phyloP scores from a whole-genome alignment of 495 filamentous ascomycete genomes.

The Chaetomium tenue region DNA sequence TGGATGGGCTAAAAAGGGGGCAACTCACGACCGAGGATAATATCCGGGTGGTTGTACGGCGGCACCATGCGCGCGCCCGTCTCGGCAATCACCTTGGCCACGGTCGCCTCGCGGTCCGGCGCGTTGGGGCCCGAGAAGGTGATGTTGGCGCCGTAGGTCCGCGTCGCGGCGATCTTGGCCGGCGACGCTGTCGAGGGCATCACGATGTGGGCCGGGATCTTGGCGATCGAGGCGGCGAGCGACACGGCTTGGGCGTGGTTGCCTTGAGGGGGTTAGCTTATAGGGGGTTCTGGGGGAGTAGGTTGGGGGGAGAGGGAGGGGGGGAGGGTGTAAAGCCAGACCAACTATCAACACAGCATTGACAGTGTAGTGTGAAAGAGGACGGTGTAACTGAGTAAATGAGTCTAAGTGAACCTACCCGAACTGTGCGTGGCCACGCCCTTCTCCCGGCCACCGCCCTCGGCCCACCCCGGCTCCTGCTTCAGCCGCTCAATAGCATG shows the following conservation, averaged over 20 bases:
- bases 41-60: constrained; percentile 87
- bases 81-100: constrained; percentile 59
- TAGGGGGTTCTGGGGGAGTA: no score
- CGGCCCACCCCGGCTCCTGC: constrained; percentile 58
- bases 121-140: constrained; percentile 80
- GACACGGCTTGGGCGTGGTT: constrained; percentile 96
- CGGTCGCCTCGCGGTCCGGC: constrained; percentile 76
- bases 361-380: no score
- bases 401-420: constrained; percentile 50
- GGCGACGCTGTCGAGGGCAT: constrained; percentile 84
- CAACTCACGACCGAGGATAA: constrained; percentile 67
- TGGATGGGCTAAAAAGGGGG: no score
- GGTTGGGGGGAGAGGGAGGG: no score
- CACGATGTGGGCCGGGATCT: constrained; percentile 70
- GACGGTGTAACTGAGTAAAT: no score
- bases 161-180: constrained; percentile 81
- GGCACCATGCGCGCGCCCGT: constrained; percentile 78
- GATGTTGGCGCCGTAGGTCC: constrained; percentile 70
- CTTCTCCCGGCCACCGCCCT: constrained; percentile 48
- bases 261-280: constrained; percentile 41
- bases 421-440: constrained; percentile 92
- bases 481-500: constrained; percentile 78
- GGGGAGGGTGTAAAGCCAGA: background rate
- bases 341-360: no score
- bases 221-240: constrained; percentile 67